A percentile compares a stretch with the other conserved stretches of the same genome.
Conservation (phyloP, 179 eudicot genomes). For the Silene coronaria region DNA sequence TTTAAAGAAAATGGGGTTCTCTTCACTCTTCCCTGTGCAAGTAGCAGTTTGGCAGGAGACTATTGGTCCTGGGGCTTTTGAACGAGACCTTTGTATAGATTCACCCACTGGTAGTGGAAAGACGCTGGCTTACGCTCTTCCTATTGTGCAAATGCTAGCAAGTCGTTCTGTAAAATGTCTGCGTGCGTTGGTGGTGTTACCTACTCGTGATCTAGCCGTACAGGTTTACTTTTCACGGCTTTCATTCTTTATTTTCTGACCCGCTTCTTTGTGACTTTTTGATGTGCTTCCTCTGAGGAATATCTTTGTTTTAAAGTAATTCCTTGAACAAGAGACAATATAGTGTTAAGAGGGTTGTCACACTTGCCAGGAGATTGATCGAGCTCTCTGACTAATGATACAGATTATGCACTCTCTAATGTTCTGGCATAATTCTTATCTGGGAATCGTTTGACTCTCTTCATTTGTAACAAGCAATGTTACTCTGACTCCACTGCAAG, state of each 20-base stretch:
- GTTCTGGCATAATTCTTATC: too few relatives aligned
- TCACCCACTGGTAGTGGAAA: constrained; percentile 98
- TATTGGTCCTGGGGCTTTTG: constrained; percentile 88
- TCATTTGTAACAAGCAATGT: too few relatives aligned
- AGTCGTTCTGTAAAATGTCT: constrained; percentile 62
- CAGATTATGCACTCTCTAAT: too few relatives aligned
- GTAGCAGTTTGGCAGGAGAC: constrained; percentile 97
- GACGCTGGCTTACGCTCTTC: constrained; percentile 84
- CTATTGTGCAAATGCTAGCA: constrained; percentile 73
- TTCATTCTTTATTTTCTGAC: not conserved
- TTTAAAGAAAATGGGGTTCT: constrained; percentile 51
- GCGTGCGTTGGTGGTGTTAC: constrained; percentile 87
- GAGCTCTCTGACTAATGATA: too few relatives aligned
- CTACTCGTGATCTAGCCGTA: constrained; percentile 89
- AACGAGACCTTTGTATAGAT: constrained; percentile 84
- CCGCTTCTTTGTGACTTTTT: not conserved
- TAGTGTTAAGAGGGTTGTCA: too few relatives aligned
- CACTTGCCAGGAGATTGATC: too few relatives aligned
- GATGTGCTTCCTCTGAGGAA: not conserved
- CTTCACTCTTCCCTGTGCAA: constrained; percentile 90
- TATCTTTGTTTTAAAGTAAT: not conserved
- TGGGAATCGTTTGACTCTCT: too few relatives aligned
- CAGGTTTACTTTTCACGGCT: constrained; percentile 47
- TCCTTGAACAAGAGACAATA: too few relatives aligned
- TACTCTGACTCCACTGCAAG: too few relatives aligned